phyloP scores from a whole-genome alignment of 2,329 filamentous ascomycete species.

The Calonectria henricotiae region DNA sequence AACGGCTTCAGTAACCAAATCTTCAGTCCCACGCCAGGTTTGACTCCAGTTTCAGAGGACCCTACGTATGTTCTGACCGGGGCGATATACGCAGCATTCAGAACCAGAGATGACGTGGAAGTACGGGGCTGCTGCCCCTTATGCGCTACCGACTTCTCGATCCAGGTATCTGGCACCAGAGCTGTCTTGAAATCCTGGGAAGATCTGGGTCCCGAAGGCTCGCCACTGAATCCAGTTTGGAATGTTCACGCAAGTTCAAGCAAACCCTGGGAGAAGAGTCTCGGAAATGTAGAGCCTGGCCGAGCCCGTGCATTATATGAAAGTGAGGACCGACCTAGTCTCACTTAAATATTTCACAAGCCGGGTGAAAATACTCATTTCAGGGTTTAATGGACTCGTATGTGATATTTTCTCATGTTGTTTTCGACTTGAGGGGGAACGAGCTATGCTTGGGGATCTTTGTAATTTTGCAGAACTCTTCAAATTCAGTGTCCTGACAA shows the following conservation, averaged over 20 bases:
- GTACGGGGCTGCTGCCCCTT: conserved; percentile 3
- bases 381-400: background rate
- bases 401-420: background rate
- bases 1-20: background rate
- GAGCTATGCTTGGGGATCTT: background rate
- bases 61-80: conserved; percentile 1
- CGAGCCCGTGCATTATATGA: conserved; percentile 16
- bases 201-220: conserved; percentile 18
- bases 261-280: background rate
- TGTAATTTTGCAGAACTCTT: background rate
- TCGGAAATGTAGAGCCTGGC: conserved; percentile 9
- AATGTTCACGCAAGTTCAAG: background rate
- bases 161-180: background rate
- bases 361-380: background rate
- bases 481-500: too few species aligned
- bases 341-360: background rate
- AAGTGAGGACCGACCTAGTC: background rate
- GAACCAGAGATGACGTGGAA: background rate
- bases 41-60: conserved; percentile 8
- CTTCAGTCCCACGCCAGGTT: background rate
- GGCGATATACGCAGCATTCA: conserved; percentile 8
- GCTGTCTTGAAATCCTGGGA: conserved; percentile 8
- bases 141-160: conserved; percentile 7
- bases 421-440: background rate
- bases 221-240: conserved; percentile 10